phyloP scores from a whole-genome alignment of 805 yeast genomes.

The Schwanniomyces vanrijiae region DNA sequence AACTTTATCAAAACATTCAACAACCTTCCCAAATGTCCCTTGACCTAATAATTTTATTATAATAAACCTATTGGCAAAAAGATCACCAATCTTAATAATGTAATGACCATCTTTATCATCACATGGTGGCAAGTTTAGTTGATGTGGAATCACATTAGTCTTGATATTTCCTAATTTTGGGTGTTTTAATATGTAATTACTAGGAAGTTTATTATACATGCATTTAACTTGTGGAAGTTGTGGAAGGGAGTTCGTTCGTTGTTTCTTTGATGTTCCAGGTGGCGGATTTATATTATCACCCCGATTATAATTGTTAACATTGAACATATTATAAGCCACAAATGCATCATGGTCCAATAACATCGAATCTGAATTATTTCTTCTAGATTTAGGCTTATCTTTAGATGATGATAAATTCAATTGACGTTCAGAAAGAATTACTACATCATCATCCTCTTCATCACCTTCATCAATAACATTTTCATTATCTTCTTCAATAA shows the following conservation, averaged over 20 bases:
- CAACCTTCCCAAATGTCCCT: constrained; percentile 91
- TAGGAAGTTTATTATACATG: constrained; percentile 39
- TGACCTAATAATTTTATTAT: constrained; percentile 77
- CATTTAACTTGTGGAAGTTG: constrained; percentile 46
- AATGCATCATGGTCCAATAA: constrained; percentile 38
- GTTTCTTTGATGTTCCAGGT: constrained; percentile 25
- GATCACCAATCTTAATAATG: constrained; percentile 55
- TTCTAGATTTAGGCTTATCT: constrained; percentile 8
- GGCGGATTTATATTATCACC: neutral
- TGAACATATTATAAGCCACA: constrained; percentile 44
- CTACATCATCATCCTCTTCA: constrained; percentile 26
- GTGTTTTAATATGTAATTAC: constrained; percentile 33
- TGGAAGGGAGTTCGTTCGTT: constrained; percentile 43
- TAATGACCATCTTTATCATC: constrained; percentile 78
- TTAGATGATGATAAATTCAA: constrained; percentile 7
- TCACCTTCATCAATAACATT: constrained; percentile 9
- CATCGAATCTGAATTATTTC: constrained; percentile 37
- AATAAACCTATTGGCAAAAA: constrained; percentile 73
- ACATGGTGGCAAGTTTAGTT: constrained; percentile 37
- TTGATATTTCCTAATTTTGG: constrained; percentile 41
- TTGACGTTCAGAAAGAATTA: constrained; percentile 36
- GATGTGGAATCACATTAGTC: constrained; percentile 40
- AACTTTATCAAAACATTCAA: constrained; percentile 71
- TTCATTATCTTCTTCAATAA: constrained; percentile 3
- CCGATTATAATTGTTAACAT: constrained; percentile 29